phyloP scores from a whole-genome alignment of 2,329 filamentous ascomycete species.

The Penicillium sp. region DNA sequence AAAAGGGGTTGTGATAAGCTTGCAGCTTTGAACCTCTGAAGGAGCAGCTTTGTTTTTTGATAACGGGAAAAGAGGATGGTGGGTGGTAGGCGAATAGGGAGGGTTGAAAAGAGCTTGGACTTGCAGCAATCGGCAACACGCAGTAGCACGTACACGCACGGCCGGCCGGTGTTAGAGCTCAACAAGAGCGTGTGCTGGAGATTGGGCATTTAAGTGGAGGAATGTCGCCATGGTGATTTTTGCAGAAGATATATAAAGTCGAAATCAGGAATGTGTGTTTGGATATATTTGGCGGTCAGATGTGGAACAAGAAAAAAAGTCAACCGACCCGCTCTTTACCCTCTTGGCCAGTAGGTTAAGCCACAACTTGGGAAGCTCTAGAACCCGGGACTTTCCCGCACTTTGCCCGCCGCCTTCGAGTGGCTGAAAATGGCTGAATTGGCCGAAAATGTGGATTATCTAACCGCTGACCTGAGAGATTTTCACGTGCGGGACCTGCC shows the following conservation, averaged over 20 bases:
- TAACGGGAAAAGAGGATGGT: background rate
- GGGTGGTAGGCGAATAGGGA: constrained; percentile 20
- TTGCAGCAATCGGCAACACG: constrained; percentile 15
- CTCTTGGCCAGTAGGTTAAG: background rate
- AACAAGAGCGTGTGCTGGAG: constrained; percentile 21
- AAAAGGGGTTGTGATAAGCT: constrained; percentile 20
- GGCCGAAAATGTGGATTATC: background rate
- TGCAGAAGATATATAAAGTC: background rate
- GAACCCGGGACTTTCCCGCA: background rate
- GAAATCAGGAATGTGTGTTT: constrained; percentile 13
- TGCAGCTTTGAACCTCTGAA: constrained; percentile 14
- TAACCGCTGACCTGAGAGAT: constrained; percentile 3
- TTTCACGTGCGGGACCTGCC: constrained; percentile 1
- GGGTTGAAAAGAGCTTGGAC: background rate
- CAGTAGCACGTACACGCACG: constrained; percentile 10
- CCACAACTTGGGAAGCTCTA: background rate
- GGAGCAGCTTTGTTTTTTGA: constrained; percentile 2
- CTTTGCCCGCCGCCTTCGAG: background rate
- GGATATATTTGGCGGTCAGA: constrained; percentile 4
- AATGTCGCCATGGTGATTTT: constrained; percentile 16
- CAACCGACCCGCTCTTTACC: background rate
- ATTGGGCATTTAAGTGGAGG: constrained; percentile 26
- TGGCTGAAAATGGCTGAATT: background rate
- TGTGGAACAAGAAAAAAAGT: constrained; percentile 4
- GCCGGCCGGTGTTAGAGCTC: constrained; percentile 24